Base-by-base conservation (phyloP, 768 basidiomycete species). In the Heimioporus sp. region DNA sequence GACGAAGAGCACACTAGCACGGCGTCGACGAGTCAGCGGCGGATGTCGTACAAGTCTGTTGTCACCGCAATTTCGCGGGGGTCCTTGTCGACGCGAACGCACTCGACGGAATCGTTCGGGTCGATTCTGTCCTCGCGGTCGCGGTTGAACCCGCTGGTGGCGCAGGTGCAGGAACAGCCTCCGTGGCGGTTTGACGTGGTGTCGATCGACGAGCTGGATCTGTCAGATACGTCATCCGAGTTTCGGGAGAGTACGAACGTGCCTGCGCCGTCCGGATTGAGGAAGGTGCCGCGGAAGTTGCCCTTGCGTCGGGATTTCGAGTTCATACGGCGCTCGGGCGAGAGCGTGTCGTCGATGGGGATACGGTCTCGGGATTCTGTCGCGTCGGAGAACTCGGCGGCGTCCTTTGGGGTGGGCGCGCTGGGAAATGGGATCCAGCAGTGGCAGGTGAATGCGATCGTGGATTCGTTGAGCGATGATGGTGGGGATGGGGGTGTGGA, bases 281-380 rank as follows among this genome's bases (percentile, higher is more conserved):
- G 80, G 43, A 80, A 78, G 55, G 70, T 70, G 1, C 72, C 75
- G 8, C 77, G 83, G 21, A 81, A 82, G 56, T 71, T 92, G 20
- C 91, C 91, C 0, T 74, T 82, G 41, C 81, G 90, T 6, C 81
- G 87, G 20, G 88, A 92, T 53, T 90, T 92, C 53, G 87, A 91
- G 65, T 90, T 92, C 57, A 80, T 90, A 28, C 76, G 83, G 7
- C 73, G 82, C n/a, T 83, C 86, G 7, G 79, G 82, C 40, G 76
- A 74, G 48, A 85, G 80, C 35, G 87, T 89, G 21, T 91, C 89
- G 2, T 93, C 91, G 31, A 83, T 91, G 81, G 87, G 86, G 5
- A 80, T 89, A 41, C 75, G 78, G 30, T 82, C 82, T 10, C 80
- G 80, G 36, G 80, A 80, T 36, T 87, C 85, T 3, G 67, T 83